A percentile compares a stretch with the other conserved stretches of the same genome.
These are phyloP conservation scores for Ceratobasidium sp. DNA, from an alignment of 1,284 basidiomycete species.

Conservation along the genomic window DNA sequence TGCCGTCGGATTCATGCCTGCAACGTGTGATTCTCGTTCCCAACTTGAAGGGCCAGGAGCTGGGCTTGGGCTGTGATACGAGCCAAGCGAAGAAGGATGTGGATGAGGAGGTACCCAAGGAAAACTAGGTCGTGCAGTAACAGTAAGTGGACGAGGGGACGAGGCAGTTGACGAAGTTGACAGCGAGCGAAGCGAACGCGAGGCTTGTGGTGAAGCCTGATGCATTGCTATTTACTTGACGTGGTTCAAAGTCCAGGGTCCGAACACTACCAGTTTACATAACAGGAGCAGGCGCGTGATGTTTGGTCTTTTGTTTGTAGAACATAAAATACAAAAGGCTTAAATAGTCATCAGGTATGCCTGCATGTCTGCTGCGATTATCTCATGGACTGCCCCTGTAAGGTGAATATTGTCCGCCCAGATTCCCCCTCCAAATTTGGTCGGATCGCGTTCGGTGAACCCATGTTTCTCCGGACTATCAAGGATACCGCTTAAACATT, in stretches of 20 bases:
- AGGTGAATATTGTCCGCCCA: slow-evolving; percentile 48
- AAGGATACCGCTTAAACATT: slow-evolving; percentile 34
- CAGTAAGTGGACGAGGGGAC: slow-evolving; percentile 30
- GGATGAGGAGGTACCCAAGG: slow-evolving; percentile 41
- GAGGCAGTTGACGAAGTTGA: slow-evolving; percentile 40
- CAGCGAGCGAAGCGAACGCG: slow-evolving; percentile 33
- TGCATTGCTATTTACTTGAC: slow-evolving; percentile 24
- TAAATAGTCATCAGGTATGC: slow-evolving; percentile 24
- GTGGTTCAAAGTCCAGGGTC: slow-evolving; percentile 42
- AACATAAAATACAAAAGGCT: slow-evolving; percentile 2
- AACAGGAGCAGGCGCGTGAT: slow-evolving; percentile 22
- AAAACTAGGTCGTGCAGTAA: slow-evolving; percentile 38
- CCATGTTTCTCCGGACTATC: slow-evolving; percentile 38
- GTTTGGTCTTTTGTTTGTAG: slow-evolving; percentile 23
- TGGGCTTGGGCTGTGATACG: slow-evolving; percentile 23
- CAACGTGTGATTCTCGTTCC: slow-evolving; percentile 29
- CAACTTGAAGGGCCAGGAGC: slow-evolving; percentile 37
- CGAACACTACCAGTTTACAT: slow-evolving; percentile 33
- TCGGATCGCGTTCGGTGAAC: slow-evolving; percentile 22
- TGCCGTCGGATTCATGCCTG: neutral
- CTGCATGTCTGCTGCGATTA: slow-evolving; percentile 29
- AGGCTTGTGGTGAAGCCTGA: slow-evolving; percentile 22
- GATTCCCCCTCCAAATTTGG: slow-evolving; percentile 32
- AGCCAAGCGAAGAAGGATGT: slow-evolving; percentile 4
- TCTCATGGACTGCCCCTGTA: slow-evolving; percentile 42